Percentiles rank a stretch among this genome's conserved stretches.
Conservation (phyloP, 1,284 basidiomycete genomes). For the Laetiporus sulphureus region DNA sequence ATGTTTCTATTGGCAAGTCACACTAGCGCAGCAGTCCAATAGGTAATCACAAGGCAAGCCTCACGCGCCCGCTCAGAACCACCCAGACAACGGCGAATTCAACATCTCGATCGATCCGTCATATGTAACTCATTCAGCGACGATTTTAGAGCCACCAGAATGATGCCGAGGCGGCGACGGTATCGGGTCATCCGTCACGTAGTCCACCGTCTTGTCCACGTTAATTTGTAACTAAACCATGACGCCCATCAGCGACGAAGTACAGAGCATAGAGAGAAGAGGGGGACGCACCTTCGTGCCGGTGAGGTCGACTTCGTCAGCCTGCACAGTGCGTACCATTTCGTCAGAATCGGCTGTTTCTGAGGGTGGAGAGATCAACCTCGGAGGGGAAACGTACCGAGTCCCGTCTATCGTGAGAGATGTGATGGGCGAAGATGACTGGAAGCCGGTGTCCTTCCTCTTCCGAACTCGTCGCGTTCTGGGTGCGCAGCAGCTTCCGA, state of each 20-base stretch:
- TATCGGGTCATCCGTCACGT: slow-evolving; percentile 15
- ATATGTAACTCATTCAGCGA: too few relatives aligned
- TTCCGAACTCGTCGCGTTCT: slow-evolving; percentile 11
- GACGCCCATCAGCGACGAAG: background rate
- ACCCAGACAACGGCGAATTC: too few relatives aligned
- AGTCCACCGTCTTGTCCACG: slow-evolving; percentile 23
- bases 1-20: too few relatives aligned
- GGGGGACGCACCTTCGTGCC: slow-evolving; percentile 11
- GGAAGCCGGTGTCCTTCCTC: slow-evolving; percentile 13
- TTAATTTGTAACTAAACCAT: slow-evolving; percentile 22
- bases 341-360: slow-evolving; percentile 7
- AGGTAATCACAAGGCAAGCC: too few relatives aligned
- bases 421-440: slow-evolving; percentile 12
- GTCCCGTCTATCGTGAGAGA: slow-evolving; percentile 7
- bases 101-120: too few relatives aligned
- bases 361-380: slow-evolving; percentile 1
- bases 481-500: slow-evolving; percentile 16
- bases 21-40: too few relatives aligned
- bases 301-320: slow-evolving; percentile 12
- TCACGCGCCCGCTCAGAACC: too few relatives aligned
- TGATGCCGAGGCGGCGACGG: background rate
- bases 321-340: slow-evolving; percentile 3
- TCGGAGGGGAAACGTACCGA: slow-evolving; percentile 8
- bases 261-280: too few relatives aligned
- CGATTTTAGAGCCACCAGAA: too few relatives aligned